Conservation (phyloP, 345 rosid species). For the Salix arbutifolia region DNA sequence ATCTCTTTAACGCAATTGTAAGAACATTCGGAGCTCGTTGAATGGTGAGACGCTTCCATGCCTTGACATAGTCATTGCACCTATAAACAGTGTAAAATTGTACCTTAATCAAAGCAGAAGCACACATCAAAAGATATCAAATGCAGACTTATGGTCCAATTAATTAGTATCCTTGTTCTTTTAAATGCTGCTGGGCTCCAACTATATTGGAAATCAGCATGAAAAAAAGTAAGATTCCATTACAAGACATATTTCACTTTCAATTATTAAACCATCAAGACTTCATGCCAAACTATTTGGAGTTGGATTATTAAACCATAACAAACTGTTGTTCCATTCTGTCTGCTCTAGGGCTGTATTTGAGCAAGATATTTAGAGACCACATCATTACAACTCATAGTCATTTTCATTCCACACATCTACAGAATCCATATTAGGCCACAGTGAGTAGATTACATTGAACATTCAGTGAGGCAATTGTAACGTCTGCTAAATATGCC, state of each 20-base stretch:
- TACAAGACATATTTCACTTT: background rate
- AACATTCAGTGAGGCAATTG: background rate
- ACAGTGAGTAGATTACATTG: background rate
- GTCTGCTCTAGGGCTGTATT: background rate
- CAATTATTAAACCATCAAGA: background rate
- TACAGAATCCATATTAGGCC: background rate
- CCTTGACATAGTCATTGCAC: constrained; percentile 90
- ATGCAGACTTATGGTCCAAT: background rate
- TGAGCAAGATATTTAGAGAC: background rate
- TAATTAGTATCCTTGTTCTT: background rate
- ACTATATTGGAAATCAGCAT: background rate
- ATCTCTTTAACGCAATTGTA: constrained; percentile 90
- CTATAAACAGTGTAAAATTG: constrained; percentile 28
- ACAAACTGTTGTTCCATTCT: background rate
- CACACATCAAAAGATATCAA: background rate
- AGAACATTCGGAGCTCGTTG: constrained; percentile 77
- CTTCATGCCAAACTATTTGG: background rate
- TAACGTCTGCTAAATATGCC: background rate
- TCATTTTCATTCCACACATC: background rate
- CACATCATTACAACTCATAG: background rate
- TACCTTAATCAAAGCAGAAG: background rate
- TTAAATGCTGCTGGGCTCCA: background rate
- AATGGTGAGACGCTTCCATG: constrained; percentile 85
- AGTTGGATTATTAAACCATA: background rate
- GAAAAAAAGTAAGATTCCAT: background rate